Base-by-base conservation (phyloP, 495 filamentous ascomycete genomes). In the Aspergillus indologenus region DNA sequence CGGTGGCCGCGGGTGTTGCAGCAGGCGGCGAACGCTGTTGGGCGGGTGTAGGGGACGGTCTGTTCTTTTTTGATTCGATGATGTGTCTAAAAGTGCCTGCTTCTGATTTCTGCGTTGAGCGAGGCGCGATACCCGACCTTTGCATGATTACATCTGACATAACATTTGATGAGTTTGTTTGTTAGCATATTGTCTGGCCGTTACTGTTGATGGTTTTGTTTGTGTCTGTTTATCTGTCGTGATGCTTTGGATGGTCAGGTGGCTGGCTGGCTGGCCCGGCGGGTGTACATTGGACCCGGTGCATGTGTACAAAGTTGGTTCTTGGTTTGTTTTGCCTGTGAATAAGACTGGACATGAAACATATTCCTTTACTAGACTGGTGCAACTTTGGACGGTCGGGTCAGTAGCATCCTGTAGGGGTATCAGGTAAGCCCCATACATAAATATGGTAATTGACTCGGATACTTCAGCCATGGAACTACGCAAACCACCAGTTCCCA, bases 1-100 rank as follows among this genome's bases (percentile, higher is more conserved):
- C 77, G 77, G 51, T 79, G 77, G 77, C 77, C 77, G 12, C 75
- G 77, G 9, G 71, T 78, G 20, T 45, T 78, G 53, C 69, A 73
- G 57, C 71, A 74, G 50, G 74, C 69, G 8, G 73, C 74, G 18
- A 68, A 67, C 19, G 70, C 68, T 9, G 60, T 65, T 23, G 73
- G 71, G 7, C 58, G 62, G 18, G 49, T 31, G 47, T n/a, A 22
- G n/a, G 2, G 3, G 45, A 46, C n/a, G n/a, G 26, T 9, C 3
- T 9, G 9, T 29, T 40, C 6, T 40, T 40, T 15, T 11, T 2
- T 40, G 6, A 40, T 40, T 7, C 6, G 34, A 14, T 40, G 5
- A 40, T 40, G 5, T 40, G 2, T 40, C 34, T 11, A 40, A 40
- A 40, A 40, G 34, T 40, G 34, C 34, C 34, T 40, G 34, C 34